Evolutionary conservation across 2,329 filamentous ascomycete species (phyloP).

Genomic region (Pezicula radicicola): DNA sequence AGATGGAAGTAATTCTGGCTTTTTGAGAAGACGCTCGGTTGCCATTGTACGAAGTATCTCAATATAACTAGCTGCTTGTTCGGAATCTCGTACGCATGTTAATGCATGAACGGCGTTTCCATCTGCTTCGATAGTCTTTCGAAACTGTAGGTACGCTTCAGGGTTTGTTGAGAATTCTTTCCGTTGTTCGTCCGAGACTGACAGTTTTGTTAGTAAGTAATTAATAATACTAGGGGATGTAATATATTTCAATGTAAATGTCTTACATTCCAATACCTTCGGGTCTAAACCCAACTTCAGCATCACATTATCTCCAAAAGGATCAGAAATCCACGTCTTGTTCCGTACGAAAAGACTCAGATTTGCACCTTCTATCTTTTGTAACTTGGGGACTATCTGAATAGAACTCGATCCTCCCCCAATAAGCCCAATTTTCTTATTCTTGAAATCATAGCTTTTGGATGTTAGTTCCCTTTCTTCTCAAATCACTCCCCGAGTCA

Average conservation of each 20-base stretch:
- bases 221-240: not conserved
- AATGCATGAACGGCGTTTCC: constrained; percentile 40
- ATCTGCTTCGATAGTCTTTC: constrained; percentile 41
- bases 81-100: constrained; percentile 35
- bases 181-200: constrained; percentile 37
- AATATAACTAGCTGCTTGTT: constrained; percentile 24
- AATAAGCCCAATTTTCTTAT: constrained; percentile 47
- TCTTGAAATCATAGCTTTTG: constrained; percentile 42
- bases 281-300: constrained; percentile 38
- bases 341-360: constrained; percentile 46
- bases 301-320: constrained; percentile 44
- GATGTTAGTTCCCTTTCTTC: not conserved
- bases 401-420: constrained; percentile 51
- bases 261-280: constrained; percentile 34
- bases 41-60: constrained; percentile 34
- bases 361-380: constrained; percentile 38
- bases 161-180: constrained; percentile 35
- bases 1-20: constrained; percentile 32
- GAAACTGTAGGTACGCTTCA: constrained; percentile 34
- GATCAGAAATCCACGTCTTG: constrained; percentile 46
- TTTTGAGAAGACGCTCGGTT: constrained; percentile 35
- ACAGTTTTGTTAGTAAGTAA: not conserved
- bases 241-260: not conserved
- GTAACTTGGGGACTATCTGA: constrained; percentile 48
- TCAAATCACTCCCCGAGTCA: not conserved